Base-by-base conservation (phyloP, 2,329 filamentous ascomycete genomes). In the Thermoascus crustaceus region DNA sequence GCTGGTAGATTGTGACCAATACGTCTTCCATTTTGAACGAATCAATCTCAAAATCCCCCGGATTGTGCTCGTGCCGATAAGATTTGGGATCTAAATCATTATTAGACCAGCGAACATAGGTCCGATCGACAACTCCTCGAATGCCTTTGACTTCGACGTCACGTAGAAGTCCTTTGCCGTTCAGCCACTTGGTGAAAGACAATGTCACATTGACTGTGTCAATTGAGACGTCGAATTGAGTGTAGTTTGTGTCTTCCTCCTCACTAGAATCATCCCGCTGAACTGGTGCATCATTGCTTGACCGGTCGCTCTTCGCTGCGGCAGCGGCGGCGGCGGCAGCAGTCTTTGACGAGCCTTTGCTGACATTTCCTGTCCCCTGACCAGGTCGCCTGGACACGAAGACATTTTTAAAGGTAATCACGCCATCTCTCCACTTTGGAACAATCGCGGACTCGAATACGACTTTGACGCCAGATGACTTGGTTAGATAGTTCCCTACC, bases 131-230 rank as follows among this genome's bases (percentile, higher is more conserved):
- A 4, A 96, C 85, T 14, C 91, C 91, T 40, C 91, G 77, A 19
- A 98, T 84, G 4, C 91, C 91, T 54, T 87, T 91, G 34, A 98
- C 81, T 54, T 95, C 87, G 26, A 98, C 91, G 55, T 96, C 85
- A 49, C 85, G 81, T 6, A 98, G 68, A 4, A 93, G 72, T 0
- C 91, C 91, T 59, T 89, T 95, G 14, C 91, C 89, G 49, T 94
- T 96, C 77, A 94, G 93, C 91, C 91, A 98, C 57, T 95, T 96
- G n/a, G 87, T 73, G 49, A 98, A 96, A 0, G 91, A 98, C 17
- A 98, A 61, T 0, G 89, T 96, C 26, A 98, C 89, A 53, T 98
- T 94, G 42, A 98, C 85, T 0, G 85, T 93, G 43, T 91, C 85
- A 40, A 98, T 85, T 0, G 87, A 94, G 10, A 98, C 70, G 53